Evolutionary conservation across 2,329 filamentous ascomycete species (phyloP).

Genomic region (Whalleya microplaca): DNA sequence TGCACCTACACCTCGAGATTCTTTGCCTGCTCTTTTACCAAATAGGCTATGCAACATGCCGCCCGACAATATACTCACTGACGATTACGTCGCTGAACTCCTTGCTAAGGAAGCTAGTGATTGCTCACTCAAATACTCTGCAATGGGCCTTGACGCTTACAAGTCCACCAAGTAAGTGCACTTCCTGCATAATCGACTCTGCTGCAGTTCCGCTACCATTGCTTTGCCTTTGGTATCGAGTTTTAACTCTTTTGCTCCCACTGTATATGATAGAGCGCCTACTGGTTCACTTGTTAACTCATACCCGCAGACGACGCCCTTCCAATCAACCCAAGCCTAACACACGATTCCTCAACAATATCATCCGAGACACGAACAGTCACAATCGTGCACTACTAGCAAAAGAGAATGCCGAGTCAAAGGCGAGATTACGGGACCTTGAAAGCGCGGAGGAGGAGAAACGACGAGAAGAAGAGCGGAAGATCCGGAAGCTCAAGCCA

Average conservation of each 20-base stretch:
- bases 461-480: constrained; percentile 37
- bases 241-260: background rate
- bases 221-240: background rate
- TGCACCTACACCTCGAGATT: background rate
- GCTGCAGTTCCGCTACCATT: constrained; percentile 1
- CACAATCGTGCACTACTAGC: constrained; percentile 88
- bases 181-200: constrained; percentile 10
- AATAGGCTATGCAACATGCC: constrained; percentile 25
- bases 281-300: constrained; percentile 14
- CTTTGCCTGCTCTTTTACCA: background rate
- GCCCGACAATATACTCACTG: constrained; percentile 57
- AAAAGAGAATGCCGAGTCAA: constrained; percentile 81
- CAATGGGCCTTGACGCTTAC: constrained; percentile 72
- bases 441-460: constrained; percentile 52
- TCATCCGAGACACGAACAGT: constrained; percentile 83
- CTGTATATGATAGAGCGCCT: background rate
- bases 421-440: constrained; percentile 68
- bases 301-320: constrained; percentile 57
- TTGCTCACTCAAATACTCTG: constrained; percentile 73
- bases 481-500: constrained; percentile 46
- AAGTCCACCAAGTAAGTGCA: constrained; percentile 52
- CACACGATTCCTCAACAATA: constrained; percentile 83
- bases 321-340: constrained; percentile 82
- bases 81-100: constrained; percentile 81
- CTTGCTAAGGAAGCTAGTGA: constrained; percentile 79